phyloP scores from a whole-genome alignment of 2,329 filamentous ascomycete species.

The Aquanectria penicillioides region DNA sequence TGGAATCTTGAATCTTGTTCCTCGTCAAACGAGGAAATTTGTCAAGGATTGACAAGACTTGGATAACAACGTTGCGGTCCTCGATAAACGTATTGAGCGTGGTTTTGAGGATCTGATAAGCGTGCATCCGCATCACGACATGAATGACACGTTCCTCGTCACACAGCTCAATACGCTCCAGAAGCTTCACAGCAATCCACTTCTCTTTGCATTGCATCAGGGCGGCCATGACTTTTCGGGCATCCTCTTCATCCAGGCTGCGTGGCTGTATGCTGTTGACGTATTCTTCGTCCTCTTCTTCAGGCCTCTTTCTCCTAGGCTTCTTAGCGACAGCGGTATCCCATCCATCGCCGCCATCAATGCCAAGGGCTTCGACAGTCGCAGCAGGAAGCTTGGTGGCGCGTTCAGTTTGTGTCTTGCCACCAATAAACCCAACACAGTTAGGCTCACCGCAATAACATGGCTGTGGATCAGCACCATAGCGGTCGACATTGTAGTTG shows the following conservation, averaged over 20 bases:
- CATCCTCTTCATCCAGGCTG: conserved; percentile 81
- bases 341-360: conserved; percentile 93
- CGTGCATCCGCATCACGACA: conserved; percentile 94
- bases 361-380: conserved; percentile 93
- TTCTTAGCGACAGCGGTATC: conserved; percentile 90
- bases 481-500: conserved; percentile 99
- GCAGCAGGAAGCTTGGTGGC: conserved; percentile 90
- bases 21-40: conserved; percentile 89
- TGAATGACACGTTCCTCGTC: conserved; percentile 89
- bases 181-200: conserved; percentile 96
- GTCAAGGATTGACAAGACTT: conserved; percentile 89
- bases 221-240: conserved; percentile 94
- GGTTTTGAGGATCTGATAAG: conserved; percentile 93
- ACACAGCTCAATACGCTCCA: conserved; percentile 87
- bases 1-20: conserved; percentile 97
- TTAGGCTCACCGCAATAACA: conserved; percentile 97
- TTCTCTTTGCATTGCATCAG: conserved; percentile 99
- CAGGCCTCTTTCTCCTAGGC: conserved; percentile 89
- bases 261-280: conserved; percentile 87
- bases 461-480: conserved; percentile 94
- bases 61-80: conserved; percentile 89
- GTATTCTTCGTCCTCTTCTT: conserved; percentile 95
- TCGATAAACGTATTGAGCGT: conserved; percentile 85
- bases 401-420: conserved; percentile 96
- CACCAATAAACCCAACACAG: conserved; percentile 95